Conservation (phyloP, 1,139 yeast species). For the Candida neerlandica region DNA sequence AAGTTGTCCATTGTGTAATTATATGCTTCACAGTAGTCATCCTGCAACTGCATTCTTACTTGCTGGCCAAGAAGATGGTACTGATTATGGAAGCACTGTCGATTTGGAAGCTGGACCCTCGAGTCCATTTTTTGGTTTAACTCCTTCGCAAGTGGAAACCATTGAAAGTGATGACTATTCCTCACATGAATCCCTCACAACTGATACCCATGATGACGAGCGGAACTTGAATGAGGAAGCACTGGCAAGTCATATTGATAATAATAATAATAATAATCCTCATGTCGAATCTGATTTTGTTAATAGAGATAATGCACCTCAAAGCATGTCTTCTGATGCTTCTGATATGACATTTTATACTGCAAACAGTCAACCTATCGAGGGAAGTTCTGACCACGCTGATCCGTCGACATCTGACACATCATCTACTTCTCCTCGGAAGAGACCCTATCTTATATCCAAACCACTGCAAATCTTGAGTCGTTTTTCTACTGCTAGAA, state of each 20-base stretch:
- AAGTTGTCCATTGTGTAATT: slow-evolving; percentile 50
- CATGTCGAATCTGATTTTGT: not conserved
- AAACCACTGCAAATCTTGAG: slow-evolving; percentile 34
- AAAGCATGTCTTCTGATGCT: slow-evolving; percentile 3
- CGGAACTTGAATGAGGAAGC: not conserved
- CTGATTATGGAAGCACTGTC: slow-evolving; percentile 23
- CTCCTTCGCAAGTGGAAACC: slow-evolving; percentile 14
- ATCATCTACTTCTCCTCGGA: not conserved
- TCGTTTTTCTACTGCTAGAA: slow-evolving; percentile 16
- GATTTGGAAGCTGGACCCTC: slow-evolving; percentile 21
- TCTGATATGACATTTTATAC: slow-evolving; percentile 11
- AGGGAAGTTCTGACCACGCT: slow-evolving; percentile 4
- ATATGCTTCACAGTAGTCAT: slow-evolving; percentile 20
- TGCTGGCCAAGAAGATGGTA: slow-evolving; percentile 21
- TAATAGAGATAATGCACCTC: not conserved
- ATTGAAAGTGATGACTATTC: slow-evolving; percentile 5
- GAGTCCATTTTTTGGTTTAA: slow-evolving; percentile 9
- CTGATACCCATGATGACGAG: not conserved
- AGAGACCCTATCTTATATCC: slow-evolving; percentile 15
- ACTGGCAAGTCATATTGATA: not conserved
- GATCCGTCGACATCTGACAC: not conserved
- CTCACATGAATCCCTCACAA: not conserved
- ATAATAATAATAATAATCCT: not conserved
- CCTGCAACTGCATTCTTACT: slow-evolving; percentile 17
- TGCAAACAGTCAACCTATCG: slow-evolving; percentile 9